Conservation (phyloP, 1,284 basidiomycete species). For the Cryptococcus maquisensis region DNA sequence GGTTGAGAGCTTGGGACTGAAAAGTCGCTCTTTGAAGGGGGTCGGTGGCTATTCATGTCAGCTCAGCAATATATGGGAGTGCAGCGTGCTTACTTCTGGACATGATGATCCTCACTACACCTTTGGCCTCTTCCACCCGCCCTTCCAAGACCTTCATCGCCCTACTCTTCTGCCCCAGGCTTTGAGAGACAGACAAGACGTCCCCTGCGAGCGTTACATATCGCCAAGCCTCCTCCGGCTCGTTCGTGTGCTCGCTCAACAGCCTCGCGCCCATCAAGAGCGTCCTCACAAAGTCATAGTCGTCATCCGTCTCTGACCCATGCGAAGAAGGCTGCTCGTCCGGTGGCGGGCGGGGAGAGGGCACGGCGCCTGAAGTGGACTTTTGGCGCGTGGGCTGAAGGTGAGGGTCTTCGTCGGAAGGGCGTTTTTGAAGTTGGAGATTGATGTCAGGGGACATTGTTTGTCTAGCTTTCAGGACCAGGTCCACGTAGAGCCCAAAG, state of each 20-base stretch:
- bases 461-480: slow-evolving; percentile 72
- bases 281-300: slow-evolving; percentile 70
- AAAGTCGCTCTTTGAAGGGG: slow-evolving; percentile 58
- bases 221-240: slow-evolving; percentile 46
- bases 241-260: slow-evolving; percentile 54
- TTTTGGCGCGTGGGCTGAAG: slow-evolving; percentile 20
- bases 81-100: slow-evolving; percentile 28
- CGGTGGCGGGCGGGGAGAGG: not conserved
- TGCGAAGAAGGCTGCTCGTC: not conserved
- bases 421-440: slow-evolving; percentile 41
- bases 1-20: slow-evolving; percentile 59
- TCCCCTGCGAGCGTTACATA: slow-evolving; percentile 44
- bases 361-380: slow-evolving; percentile 12
- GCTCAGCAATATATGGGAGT: not conserved
- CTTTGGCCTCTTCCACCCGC: slow-evolving; percentile 44
- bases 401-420: slow-evolving; percentile 27
- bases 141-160: slow-evolving; percentile 16
- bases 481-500: slow-evolving; percentile 73
- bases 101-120: slow-evolving; percentile 46
- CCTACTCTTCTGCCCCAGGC: not conserved
- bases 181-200: slow-evolving; percentile 17
- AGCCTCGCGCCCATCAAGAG: slow-evolving; percentile 70
- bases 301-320: slow-evolving; percentile 51
- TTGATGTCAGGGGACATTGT: slow-evolving; percentile 52
- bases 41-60: slow-evolving; percentile 58